Conservation (phyloP, 352 stramenopile genomes). For the Pythium vanterpoolii region DNA sequence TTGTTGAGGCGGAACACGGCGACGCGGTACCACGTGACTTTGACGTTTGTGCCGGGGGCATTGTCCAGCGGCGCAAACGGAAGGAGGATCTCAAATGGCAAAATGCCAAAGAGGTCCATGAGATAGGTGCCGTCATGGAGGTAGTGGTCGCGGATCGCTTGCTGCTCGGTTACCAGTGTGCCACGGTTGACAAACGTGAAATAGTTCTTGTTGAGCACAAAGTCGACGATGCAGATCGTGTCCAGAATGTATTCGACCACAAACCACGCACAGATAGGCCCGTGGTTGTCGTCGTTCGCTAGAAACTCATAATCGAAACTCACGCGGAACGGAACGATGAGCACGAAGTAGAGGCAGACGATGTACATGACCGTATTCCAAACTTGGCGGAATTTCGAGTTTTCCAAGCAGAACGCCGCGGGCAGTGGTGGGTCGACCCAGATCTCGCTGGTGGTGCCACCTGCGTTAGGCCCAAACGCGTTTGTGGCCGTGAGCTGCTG, state of each 20-base stretch:
- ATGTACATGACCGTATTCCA: constrained; percentile 34
- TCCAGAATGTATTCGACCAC: constrained; percentile 41
- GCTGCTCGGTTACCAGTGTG: constrained; percentile 35
- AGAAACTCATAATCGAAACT: constrained; percentile 34
- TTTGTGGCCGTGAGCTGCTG: constrained; percentile 4
- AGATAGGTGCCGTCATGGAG: constrained; percentile 41
- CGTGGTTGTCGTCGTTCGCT: constrained; percentile 3
- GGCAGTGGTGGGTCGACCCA: constrained; percentile 29
- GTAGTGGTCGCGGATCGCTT: constrained; percentile 40
- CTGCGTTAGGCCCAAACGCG: neutral
- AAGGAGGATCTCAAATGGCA: constrained; percentile 41
- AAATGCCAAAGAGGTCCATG: constrained; percentile 39
- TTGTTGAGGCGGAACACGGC: constrained; percentile 50
- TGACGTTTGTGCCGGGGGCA: constrained; percentile 10
- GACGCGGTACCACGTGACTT: constrained; percentile 46
- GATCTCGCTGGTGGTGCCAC: constrained; percentile 16
- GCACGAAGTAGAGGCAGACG: constrained; percentile 34
- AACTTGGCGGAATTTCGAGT: constrained; percentile 24
- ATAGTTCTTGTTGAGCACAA: constrained; percentile 49
- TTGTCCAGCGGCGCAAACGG: constrained; percentile 9
- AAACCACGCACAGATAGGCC: constrained; percentile 25
- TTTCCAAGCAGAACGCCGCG: constrained; percentile 27
- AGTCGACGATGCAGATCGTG: constrained; percentile 42
- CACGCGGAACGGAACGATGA: constrained; percentile 36
- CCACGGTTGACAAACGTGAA: constrained; percentile 53